phyloP scores from a whole-genome alignment of 2,329 filamentous ascomycete species.

The Plectosphaerella cucumerina region DNA sequence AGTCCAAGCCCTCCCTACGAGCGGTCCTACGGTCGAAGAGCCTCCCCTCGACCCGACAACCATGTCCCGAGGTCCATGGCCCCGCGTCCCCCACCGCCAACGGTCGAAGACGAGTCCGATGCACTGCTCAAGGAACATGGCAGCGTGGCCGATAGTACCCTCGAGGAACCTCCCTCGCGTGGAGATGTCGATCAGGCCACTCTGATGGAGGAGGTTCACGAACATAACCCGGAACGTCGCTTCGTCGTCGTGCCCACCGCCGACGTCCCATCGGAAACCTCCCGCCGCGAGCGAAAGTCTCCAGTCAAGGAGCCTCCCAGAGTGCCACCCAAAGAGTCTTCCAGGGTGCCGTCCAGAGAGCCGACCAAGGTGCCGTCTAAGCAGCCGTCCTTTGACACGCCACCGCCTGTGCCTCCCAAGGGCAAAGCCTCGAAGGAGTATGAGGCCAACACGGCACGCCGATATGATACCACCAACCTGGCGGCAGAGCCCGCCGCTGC shows the following conservation, averaged over 20 bases:
- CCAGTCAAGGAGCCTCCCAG: not conserved
- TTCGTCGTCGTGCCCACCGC: conserved; percentile 54
- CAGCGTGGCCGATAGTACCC: conserved; percentile 21
- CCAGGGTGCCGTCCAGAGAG: not conserved
- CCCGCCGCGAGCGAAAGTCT: not conserved
- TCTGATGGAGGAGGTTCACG: conserved; percentile 59
- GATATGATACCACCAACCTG: conserved; percentile 24
- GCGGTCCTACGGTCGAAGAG: not conserved
- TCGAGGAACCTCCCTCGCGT: conserved; percentile 55
- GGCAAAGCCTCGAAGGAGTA: conserved; percentile 20
- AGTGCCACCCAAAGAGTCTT: not conserved
- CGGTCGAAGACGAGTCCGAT: conserved; percentile 64
- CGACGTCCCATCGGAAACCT: not conserved
- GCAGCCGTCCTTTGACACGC: not conserved
- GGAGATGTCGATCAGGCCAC: conserved; percentile 67
- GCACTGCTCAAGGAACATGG: conserved; percentile 60
- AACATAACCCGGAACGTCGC: conserved; percentile 58
- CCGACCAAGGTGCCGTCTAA: too few species aligned
- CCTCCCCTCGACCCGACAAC: conserved; percentile 17
- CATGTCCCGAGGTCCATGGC: not conserved
- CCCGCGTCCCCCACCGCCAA: conserved; percentile 52
- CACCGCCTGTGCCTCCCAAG: conserved; percentile 4
- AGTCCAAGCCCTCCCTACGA: not conserved
- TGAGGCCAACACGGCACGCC: conserved; percentile 38
- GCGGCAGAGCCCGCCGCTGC: conserved; percentile 18